Conservation (phyloP, 306 rosid species). For the Carpinus viminea region DNA sequence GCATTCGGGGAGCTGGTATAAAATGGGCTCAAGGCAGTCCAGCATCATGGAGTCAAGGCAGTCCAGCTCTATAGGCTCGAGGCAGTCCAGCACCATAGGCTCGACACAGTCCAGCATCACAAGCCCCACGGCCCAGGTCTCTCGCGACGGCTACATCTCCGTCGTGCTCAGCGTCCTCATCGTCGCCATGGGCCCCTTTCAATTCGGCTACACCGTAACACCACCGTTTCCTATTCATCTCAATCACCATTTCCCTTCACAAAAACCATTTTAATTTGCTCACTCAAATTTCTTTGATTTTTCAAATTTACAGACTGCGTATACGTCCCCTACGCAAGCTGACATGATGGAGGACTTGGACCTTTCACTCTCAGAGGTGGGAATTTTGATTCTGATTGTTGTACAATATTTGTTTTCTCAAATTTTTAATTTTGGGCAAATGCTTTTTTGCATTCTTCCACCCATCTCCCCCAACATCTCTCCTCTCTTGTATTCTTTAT, state of each 20-base stretch:
- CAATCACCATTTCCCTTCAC: neutral
- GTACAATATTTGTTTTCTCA: neutral
- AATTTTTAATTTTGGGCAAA: neutral
- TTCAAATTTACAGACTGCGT: conserved; percentile 46
- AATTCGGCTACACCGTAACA: conserved; percentile 74
- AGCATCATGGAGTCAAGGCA: conserved; percentile 26
- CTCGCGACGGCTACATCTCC: conserved; percentile 70
- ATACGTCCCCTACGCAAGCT: conserved; percentile 80
- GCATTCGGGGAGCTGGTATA: conserved; percentile 87
- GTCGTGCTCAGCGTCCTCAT: conserved; percentile 76
- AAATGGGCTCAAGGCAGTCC: conserved; percentile 73
- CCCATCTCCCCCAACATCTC: too few species aligned
- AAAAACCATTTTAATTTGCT: neutral
- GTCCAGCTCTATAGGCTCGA: too few species aligned
- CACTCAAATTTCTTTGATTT: neutral
- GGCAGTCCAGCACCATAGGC: too few species aligned
- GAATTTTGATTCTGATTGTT: conserved; percentile 5
- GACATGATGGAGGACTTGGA: conserved; percentile 57
- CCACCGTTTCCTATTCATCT: neutral
- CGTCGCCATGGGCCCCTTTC: conserved; percentile 82
- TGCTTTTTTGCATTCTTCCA: too few species aligned
- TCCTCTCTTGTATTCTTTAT: too few species aligned
- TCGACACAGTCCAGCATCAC: conserved; percentile 36
- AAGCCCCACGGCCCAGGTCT: conserved; percentile 52
- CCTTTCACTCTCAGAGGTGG: conserved; percentile 73